These are phyloP conservation scores for Starmerella asiatica DNA, from an alignment of 805 yeast genomes.

Conservation along the genomic window DNA sequence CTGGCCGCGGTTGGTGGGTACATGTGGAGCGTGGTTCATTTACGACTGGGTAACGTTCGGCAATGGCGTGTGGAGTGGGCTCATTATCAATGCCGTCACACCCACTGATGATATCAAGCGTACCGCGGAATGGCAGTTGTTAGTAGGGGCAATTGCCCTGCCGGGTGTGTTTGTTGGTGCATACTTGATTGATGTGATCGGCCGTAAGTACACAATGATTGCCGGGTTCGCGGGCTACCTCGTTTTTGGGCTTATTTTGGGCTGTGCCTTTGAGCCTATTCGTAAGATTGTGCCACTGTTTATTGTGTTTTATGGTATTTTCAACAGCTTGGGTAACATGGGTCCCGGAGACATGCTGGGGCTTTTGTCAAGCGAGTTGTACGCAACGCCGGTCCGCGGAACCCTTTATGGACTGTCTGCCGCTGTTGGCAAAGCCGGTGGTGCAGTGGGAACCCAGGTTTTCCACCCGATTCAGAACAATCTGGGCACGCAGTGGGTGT, in stretches of 20 bases:
- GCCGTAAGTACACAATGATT: conserved; percentile 62
- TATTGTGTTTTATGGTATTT: conserved; percentile 78
- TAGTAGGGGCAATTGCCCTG: conserved; percentile 43
- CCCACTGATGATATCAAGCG: conserved; percentile 37
- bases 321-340: conserved; percentile 76
- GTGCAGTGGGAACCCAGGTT: conserved; percentile 76
- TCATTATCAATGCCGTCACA: conserved; percentile 48
- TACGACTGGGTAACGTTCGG: conserved; percentile 83
- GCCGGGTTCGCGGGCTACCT: conserved; percentile 56
- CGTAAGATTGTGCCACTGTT: conserved; percentile 57
- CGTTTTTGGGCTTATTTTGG: conserved; percentile 69
- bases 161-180: conserved; percentile 90
- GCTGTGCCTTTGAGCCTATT: conserved; percentile 49
- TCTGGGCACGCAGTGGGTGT: conserved; percentile 61
- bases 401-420: conserved; percentile 85
- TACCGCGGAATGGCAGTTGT: no score
- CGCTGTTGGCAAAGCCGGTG: conserved; percentile 84
- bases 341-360: conserved; percentile 94
- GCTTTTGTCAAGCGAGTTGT: conserved; percentile 69
- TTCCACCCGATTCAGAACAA: conserved; percentile 65
- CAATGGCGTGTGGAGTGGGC: conserved; percentile 69
- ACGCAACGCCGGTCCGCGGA: conserved; percentile 80
- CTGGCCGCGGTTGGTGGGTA: conserved; percentile 62
- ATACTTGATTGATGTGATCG: conserved; percentile 80
- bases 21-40: conserved; percentile 75